phyloP scores from a whole-genome alignment of 2,329 filamentous ascomycete species.

The Botrytis paeoniae region DNA sequence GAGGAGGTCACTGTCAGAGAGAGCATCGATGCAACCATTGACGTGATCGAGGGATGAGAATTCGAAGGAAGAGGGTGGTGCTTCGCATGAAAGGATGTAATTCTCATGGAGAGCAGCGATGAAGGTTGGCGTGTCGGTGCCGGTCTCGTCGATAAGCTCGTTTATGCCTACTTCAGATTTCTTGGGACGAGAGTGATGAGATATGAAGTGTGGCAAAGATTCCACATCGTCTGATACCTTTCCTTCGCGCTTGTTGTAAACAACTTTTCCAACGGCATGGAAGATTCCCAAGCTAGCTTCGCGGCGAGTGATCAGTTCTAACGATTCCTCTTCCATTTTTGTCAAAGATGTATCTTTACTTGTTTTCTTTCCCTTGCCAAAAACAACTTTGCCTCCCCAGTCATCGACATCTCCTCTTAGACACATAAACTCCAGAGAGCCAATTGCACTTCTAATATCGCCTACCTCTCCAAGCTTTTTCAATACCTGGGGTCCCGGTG shows the following conservation, averaged over 20 bases:
- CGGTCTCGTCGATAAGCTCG: constrained; percentile 84
- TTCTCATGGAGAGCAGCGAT: constrained; percentile 91
- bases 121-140: constrained; percentile 88
- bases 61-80: constrained; percentile 47
- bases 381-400: constrained; percentile 72
- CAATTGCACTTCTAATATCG: constrained; percentile 89
- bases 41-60: constrained; percentile 71
- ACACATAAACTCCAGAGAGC: constrained; percentile 88
- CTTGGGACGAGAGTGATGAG: constrained; percentile 56
- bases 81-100: constrained; percentile 79
- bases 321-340: constrained; percentile 71
- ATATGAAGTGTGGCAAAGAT: constrained; percentile 57
- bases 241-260: constrained; percentile 88
- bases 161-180: constrained; percentile 67
- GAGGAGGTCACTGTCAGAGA: constrained; percentile 86
- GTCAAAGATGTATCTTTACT: constrained; percentile 51
- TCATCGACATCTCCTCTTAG: constrained; percentile 73
- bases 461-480: constrained; percentile 80
- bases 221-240: constrained; percentile 47
- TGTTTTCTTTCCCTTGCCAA: constrained; percentile 47
- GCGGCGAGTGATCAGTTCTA: constrained; percentile 79
- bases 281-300: constrained; percentile 93
- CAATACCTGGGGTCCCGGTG: constrained; percentile 75
- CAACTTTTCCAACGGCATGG: constrained; percentile 90
- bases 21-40: constrained; percentile 77